Percentiles rank a stretch among this genome's conserved stretches.
These are phyloP conservation scores for Pseudocercospora vitis DNA, from an alignment of 2,329 filamentous ascomycete genomes.

Conservation along the genomic window DNA sequence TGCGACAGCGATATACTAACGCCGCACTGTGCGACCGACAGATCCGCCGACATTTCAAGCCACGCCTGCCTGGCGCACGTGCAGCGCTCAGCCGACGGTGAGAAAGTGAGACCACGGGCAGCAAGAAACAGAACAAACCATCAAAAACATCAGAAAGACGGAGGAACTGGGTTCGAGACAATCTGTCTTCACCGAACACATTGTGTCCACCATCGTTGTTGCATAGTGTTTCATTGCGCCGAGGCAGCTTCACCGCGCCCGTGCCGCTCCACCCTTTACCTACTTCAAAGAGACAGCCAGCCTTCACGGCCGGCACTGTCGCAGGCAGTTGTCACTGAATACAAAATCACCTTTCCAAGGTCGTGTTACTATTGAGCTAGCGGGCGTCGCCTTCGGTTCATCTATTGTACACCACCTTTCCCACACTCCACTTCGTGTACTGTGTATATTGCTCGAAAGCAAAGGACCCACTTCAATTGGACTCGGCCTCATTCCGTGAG, in stretches of 20 bases:
- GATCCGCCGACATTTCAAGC: constrained; percentile 6
- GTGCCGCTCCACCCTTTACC: constrained; percentile 13
- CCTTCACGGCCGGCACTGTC: constrained; percentile 25
- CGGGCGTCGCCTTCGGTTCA: constrained; percentile 27
- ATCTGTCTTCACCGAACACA: constrained; percentile 8
- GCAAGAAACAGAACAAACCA: constrained; percentile 11
- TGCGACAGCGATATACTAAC: not conserved
- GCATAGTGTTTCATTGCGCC: constrained; percentile 20
- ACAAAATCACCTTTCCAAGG: constrained; percentile 31
- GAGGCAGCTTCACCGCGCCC: constrained; percentile 22
- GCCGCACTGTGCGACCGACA: not conserved
- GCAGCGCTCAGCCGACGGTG: constrained; percentile 11
- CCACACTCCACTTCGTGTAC: constrained; percentile 19
- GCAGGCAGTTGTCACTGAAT: constrained; percentile 36
- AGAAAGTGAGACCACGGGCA: constrained; percentile 16
- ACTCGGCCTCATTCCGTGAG: constrained; percentile 9
- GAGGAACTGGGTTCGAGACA: constrained; percentile 4
- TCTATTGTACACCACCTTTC: constrained; percentile 31
- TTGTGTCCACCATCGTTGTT: constrained; percentile 8
- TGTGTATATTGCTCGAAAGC: constrained; percentile 21
- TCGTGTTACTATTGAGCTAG: constrained; percentile 32
- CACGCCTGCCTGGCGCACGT: constrained; percentile 15
- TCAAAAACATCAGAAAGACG: constrained; percentile 10
- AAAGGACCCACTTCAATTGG: constrained; percentile 17
- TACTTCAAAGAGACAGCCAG: constrained; percentile 20